Evolutionary conservation across 2,329 filamentous ascomycete genomes (phyloP).

Genomic region (Cercospora berteroae): DNA sequence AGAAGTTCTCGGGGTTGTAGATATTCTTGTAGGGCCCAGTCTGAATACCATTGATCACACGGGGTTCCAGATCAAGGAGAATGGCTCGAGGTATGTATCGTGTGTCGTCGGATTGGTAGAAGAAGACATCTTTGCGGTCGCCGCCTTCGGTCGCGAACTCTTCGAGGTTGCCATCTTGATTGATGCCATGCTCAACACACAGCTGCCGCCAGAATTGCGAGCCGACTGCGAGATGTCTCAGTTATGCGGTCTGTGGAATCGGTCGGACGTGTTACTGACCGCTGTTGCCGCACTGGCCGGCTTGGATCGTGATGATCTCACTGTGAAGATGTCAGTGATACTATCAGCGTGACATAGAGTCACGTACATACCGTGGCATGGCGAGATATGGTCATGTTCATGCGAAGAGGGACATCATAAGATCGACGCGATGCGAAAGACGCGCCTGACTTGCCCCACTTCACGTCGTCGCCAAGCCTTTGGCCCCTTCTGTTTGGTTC

Average conservation of each 20-base stretch:
- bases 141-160: conserved; percentile 97
- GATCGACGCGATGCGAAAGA: conserved; percentile 13
- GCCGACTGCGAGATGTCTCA: conserved; percentile 62
- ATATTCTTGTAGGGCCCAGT: conserved; percentile 95
- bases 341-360: neutral
- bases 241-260: conserved; percentile 10
- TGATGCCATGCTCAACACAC: conserved; percentile 97
- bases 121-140: conserved; percentile 98
- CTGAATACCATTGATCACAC: conserved; percentile 91
- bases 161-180: conserved; percentile 92
- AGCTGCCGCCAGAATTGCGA: conserved; percentile 99
- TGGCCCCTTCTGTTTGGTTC: neutral
- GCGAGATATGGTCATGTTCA: conserved; percentile 1
- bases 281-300: conserved; percentile 99
- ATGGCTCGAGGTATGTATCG: conserved; percentile 97
- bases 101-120: conserved; percentile 97
- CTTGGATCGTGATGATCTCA: conserved; percentile 99
- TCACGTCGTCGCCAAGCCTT: neutral
- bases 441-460: conserved; percentile 3
- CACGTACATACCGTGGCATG: conserved; percentile 12
- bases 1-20: conserved; percentile 99
- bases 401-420: neutral
- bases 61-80: conserved; percentile 88
- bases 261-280: conserved; percentile 60
- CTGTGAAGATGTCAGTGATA: conserved; percentile 48